Evolutionary conservation across 768 basidiomycete species (phyloP).

Genomic region (Tulasnella sp.): DNA sequence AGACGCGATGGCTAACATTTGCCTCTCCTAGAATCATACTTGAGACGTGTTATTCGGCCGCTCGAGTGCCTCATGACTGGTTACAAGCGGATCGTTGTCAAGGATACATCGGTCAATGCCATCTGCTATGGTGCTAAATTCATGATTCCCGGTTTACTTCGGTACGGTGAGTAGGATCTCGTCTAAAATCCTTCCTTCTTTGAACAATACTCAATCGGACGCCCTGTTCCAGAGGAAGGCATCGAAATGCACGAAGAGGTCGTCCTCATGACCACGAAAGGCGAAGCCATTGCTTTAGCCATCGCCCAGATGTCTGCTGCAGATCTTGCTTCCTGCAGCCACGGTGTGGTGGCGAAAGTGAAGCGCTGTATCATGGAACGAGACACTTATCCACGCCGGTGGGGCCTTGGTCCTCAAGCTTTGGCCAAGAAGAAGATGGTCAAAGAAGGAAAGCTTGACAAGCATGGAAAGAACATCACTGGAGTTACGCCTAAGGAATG

Average conservation of each 20-base stretch:
- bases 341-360: slow-evolving; percentile 98
- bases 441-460: slow-evolving; percentile 95
- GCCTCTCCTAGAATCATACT: slow-evolving; percentile 74
- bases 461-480: slow-evolving; percentile 84
- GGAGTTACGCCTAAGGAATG: slow-evolving; percentile 86
- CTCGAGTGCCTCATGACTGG: slow-evolving; percentile 90
- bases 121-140: slow-evolving; percentile 99
- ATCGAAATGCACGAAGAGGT: slow-evolving; percentile 51
- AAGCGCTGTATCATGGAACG: slow-evolving; percentile 99
- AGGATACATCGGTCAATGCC: slow-evolving; percentile 98
- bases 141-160: slow-evolving; percentile 97
- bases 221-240: slow-evolving; percentile 37
- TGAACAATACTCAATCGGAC: not conserved
- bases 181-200: not conserved
- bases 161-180: slow-evolving; percentile 54
- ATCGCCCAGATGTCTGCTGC: slow-evolving; percentile 98
- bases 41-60: slow-evolving; percentile 90
- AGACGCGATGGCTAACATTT: slow-evolving; percentile 18
- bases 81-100: slow-evolving; percentile 98
- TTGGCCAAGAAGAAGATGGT: slow-evolving; percentile 97
- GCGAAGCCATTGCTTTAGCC: slow-evolving; percentile 90
- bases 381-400: slow-evolving; percentile 94
- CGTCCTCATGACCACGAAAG: slow-evolving; percentile 54
- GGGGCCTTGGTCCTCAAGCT: slow-evolving; percentile 98
- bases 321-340: slow-evolving; percentile 95